phyloP scores from a whole-genome alignment of 179 eudicot species.

The Drosera spatulata region DNA sequence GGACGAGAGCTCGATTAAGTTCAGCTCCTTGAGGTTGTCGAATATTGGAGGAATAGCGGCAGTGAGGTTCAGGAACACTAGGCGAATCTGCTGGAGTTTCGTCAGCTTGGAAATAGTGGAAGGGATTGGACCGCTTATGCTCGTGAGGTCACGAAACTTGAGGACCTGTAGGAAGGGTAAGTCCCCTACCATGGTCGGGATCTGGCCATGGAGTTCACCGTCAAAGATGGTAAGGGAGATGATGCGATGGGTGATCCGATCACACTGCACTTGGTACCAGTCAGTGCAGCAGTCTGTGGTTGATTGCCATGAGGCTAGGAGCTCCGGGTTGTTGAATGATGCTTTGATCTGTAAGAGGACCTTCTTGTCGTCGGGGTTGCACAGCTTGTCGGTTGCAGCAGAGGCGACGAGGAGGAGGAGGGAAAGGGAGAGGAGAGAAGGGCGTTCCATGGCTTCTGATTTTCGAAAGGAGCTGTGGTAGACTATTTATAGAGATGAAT shows the following conservation, averaged over 20 bases:
- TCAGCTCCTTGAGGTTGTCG: too few species aligned
- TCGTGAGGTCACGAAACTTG: conserved; percentile 12
- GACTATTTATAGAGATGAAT: too few species aligned
- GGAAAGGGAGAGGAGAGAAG: conserved; percentile 3
- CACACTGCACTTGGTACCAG: conserved; percentile 37
- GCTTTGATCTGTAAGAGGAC: conserved; percentile 40
- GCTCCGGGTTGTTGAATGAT: conserved; percentile 28
- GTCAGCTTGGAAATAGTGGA: conserved; percentile 23
- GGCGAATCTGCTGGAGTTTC: conserved; percentile 5
- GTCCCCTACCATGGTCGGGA: conserved; percentile 36
- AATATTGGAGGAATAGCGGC: too few species aligned
- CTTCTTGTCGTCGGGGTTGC: conserved; percentile 48
- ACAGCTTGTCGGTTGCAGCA: conserved; percentile 14
- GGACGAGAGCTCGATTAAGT: too few species aligned
- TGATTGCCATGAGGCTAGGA: conserved; percentile 21
- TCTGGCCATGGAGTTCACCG: conserved; percentile 28
- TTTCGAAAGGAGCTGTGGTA: too few species aligned
- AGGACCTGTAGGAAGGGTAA: conserved; percentile 32
- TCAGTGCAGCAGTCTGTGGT: conserved; percentile 14
- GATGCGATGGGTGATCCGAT: conserved; percentile 30
- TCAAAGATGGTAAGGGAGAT: conserved; percentile 12
- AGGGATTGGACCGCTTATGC: conserved; percentile 36
- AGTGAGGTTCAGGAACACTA: too few species aligned
- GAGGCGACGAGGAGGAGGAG: conserved; percentile 2
- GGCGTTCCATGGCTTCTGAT: too few species aligned